Conservation (phyloP, 192 early-diverging fungal species). For the Rhizophagus clarus region DNA sequence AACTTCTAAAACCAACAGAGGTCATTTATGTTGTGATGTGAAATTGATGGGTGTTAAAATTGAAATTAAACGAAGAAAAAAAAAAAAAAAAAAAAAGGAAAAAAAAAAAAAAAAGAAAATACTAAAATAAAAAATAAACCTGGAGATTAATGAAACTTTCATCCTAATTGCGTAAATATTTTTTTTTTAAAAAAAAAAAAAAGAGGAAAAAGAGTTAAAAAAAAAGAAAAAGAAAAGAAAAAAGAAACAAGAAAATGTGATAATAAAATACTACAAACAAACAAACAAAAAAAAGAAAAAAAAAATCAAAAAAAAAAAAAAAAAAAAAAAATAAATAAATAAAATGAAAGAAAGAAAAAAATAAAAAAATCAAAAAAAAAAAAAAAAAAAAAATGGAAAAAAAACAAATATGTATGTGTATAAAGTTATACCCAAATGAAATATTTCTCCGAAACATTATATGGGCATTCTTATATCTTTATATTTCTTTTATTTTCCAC, state of each 20-base stretch:
- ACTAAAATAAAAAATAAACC: background rate
- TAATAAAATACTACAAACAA: slow-evolving; percentile 24
- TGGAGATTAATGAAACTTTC: no score
- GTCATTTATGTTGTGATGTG: background rate
- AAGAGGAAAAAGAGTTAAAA: slow-evolving; percentile 10
- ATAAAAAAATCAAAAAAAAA: background rate
- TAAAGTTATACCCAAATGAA: no score
- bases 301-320: background rate
- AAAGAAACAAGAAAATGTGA: slow-evolving; percentile 13
- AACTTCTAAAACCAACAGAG: slow-evolving; percentile 1
- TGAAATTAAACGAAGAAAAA: slow-evolving; percentile 10
- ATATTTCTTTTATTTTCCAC: background rate
- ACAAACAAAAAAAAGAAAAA: slow-evolving; percentile 19
- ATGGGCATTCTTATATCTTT: background rate
- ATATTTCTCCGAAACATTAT: background rate
- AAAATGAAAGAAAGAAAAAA: slow-evolving; percentile 1
- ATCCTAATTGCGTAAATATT: no score
- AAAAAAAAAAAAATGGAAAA: background rate
- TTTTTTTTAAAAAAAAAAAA: no score
- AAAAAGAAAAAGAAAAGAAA: background rate
- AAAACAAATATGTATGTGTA: background rate
- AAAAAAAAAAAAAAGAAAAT: background rate
- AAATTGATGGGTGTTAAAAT: background rate
- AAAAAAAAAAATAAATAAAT: slow-evolving; percentile 8
- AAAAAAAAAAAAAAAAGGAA: background rate